These are phyloP conservation scores for Xylariaceae sp. DNA, from an alignment of 2,329 filamentous ascomycete species.

Conservation along the genomic window DNA sequence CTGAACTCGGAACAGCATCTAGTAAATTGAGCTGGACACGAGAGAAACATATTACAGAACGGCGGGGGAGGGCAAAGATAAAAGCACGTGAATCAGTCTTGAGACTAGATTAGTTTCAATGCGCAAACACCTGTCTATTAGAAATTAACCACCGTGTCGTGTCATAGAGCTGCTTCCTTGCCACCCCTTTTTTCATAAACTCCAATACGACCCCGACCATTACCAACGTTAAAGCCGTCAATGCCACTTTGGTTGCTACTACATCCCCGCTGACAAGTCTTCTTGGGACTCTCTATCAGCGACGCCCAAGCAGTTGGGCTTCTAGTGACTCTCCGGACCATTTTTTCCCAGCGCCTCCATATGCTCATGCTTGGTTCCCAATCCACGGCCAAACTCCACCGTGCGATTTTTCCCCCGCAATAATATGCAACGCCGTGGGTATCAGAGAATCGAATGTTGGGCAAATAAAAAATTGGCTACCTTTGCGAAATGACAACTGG, in stretches of 20 bases:
- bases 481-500: slow-evolving; percentile 2
- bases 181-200: neutral
- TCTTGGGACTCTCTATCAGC: neutral
- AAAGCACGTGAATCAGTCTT: neutral
- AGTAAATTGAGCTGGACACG: no score
- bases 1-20: no score
- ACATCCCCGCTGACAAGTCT: neutral
- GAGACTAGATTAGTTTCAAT: slow-evolving; percentile 1
- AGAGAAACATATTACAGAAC: no score
- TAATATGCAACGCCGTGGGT: slow-evolving; percentile 19
- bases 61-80: no score
- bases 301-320: neutral
- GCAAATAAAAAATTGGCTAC: slow-evolving; percentile 7
- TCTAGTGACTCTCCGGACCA: neutral
- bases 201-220: neutral
- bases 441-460: slow-evolving; percentile 16
- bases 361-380: slow-evolving; percentile 1
- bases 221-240: slow-evolving; percentile 3
- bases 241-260: slow-evolving; percentile 2
- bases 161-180: neutral
- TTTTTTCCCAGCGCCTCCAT: neutral
- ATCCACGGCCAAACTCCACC: slow-evolving; percentile 8
- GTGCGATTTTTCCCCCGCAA: slow-evolving; percentile 4
- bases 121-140: neutral
- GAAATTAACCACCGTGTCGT: slow-evolving; percentile 1